phyloP scores from a whole-genome alignment of 1,284 basidiomycete genomes.

The Sporisorium scitamineum region DNA sequence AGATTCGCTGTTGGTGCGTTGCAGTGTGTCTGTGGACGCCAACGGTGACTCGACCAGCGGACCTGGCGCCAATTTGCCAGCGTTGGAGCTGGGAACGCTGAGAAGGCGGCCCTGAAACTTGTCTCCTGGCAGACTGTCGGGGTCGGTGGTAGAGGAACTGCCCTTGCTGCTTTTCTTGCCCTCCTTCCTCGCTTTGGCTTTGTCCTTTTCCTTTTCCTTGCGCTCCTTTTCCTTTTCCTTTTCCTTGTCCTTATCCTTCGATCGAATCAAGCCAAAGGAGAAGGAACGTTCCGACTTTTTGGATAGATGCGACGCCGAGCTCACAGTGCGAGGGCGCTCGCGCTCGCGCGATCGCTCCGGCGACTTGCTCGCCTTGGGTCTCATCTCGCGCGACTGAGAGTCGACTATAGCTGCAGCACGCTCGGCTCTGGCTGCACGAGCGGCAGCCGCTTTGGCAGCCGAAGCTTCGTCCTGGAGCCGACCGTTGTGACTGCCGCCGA shows the following conservation, averaged over 20 bases:
- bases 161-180: conserved; percentile 11
- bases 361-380: conserved; percentile 16
- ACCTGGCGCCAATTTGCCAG: conserved; percentile 8
- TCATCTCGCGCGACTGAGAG: conserved; percentile 1
- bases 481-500: conserved; percentile 35
- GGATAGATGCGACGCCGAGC: conserved; percentile 29
- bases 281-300: conserved; percentile 46
- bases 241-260: conserved; percentile 34
- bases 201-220: conserved; percentile 20
- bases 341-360: conserved; percentile 7
- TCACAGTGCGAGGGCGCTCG: conserved; percentile 26
- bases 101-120: conserved; percentile 13
- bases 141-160: conserved; percentile 11
- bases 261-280: conserved; percentile 25
- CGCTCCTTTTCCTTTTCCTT: conserved; percentile 5
- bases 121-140: conserved; percentile 5
- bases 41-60: conserved; percentile 31
- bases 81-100: conserved; percentile 11
- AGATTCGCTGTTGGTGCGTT: conserved; percentile 19
- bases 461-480: conserved; percentile 11
- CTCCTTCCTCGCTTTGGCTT: conserved; percentile 10
- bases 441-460: conserved; percentile 10
- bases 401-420: conserved; percentile 5
- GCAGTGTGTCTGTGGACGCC: conserved; percentile 25
- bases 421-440: conserved; percentile 6